Evolutionary conservation across 176 grass and related monocot species (phyloP).

Genomic region (Avena atlantica): DNA sequence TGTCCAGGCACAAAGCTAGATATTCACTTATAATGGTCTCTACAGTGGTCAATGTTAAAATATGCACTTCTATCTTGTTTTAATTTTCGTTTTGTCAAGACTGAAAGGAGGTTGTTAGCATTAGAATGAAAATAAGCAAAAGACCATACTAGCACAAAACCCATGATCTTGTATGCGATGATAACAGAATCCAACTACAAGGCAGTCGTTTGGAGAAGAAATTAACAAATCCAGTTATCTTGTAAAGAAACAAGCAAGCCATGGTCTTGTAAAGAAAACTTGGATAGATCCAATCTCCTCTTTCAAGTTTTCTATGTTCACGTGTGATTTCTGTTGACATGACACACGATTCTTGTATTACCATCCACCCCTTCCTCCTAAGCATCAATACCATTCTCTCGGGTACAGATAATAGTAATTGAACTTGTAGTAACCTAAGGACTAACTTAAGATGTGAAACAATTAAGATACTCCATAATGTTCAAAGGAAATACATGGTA

Average conservation of each 20-base stretch:
- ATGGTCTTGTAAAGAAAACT: slow-evolving; percentile 6
- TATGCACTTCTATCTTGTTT: background rate
- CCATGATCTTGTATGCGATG: background rate
- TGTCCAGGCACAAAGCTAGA: background rate
- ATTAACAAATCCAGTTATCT: background rate
- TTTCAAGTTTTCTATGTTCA: too few relatives aligned
- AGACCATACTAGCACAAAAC: background rate
- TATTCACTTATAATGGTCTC: background rate
- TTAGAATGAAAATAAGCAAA: background rate
- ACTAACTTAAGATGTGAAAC: background rate
- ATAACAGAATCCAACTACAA: background rate
- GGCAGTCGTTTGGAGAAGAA: background rate
- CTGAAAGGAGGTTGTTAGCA: background rate
- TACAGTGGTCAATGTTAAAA: background rate
- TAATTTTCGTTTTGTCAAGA: background rate
- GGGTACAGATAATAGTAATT: background rate
- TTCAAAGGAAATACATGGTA: background rate
- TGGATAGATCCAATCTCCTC: background rate
- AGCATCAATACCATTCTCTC: background rate
- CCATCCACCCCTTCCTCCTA: slow-evolving; percentile 5
- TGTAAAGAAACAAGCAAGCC: background rate
- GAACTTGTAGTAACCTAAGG: background rate
- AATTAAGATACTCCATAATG: background rate
- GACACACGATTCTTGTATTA: background rate
- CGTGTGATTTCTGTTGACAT: background rate